These are phyloP conservation scores for Aspergillus hortae DNA, from an alignment of 2,329 filamentous ascomycete species.

Conservation along the genomic window DNA sequence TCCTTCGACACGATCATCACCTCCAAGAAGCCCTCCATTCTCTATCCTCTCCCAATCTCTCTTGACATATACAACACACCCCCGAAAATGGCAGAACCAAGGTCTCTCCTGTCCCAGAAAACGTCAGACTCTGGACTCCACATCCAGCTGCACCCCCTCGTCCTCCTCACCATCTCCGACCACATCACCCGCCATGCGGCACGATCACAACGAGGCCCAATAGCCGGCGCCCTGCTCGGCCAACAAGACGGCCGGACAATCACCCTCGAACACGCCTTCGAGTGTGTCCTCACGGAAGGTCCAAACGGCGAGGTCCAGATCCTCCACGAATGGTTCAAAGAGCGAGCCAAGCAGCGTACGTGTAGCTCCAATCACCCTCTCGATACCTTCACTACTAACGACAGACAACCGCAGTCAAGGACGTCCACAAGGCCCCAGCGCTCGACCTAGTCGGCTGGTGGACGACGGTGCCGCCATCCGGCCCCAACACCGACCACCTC, in stretches of 20 bases:
- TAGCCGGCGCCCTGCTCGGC: conserved; percentile 84
- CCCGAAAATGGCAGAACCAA: conserved; percentile 50
- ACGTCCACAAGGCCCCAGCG: conserved; percentile 78
- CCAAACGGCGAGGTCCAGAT: conserved; percentile 59
- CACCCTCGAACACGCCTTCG: conserved; percentile 89
- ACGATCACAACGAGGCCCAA: conserved; percentile 68
- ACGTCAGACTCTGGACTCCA: conserved; percentile 72
- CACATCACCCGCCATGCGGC: conserved; percentile 90
- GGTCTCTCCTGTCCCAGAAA: conserved; percentile 64
- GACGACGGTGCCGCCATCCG: conserved; percentile 68
- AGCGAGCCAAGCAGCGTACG: conserved; percentile 81
- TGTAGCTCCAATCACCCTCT: background rate
- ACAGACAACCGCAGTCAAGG: conserved; percentile 63
- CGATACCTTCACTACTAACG: conserved; percentile 5
- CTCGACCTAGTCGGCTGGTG: conserved; percentile 93
- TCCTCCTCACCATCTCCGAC: conserved; percentile 93
- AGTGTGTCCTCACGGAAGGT: conserved; percentile 60
- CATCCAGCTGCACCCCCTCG: conserved; percentile 84
- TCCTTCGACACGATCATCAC: conserved; percentile 1
- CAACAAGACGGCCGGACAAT: conserved; percentile 88
- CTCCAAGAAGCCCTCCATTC: background rate
- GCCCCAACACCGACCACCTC: conserved; percentile 65
- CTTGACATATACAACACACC: background rate
- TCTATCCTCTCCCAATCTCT: conserved; percentile 1
- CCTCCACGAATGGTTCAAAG: conserved; percentile 68